Evolutionary conservation across 768 basidiomycete genomes (phyloP).

Genomic region (Calocera cornea): DNA sequence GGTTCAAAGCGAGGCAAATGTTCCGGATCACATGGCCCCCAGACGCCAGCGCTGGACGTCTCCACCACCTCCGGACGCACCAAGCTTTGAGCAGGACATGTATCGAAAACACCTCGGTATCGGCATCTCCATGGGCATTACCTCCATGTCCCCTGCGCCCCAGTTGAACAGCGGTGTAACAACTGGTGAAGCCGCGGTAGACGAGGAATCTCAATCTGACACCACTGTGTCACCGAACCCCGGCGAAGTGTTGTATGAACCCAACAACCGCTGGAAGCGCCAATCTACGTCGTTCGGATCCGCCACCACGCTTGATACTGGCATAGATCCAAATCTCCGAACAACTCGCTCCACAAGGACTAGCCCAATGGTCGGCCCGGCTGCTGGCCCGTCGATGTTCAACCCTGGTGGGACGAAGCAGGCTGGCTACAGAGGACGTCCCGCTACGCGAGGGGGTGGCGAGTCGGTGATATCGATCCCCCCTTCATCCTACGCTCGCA

Average conservation of each 20-base stretch:
- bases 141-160: neutral
- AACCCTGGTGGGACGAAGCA: neutral
- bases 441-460: neutral
- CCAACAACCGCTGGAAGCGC: neutral
- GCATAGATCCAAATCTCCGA: neutral
- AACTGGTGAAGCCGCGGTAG: neutral
- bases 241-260: neutral
- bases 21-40: slow-evolving; percentile 69
- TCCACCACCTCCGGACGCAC: slow-evolving; percentile 65
- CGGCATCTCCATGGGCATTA: slow-evolving; percentile 44
- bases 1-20: neutral
- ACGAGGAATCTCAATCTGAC: neutral
- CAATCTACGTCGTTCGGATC: neutral
- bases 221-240: neutral
- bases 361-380: neutral
- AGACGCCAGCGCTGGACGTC: slow-evolving; percentile 73
- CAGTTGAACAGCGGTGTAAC: neutral
- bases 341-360: neutral
- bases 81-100: slow-evolving; percentile 46
- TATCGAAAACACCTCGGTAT: slow-evolving; percentile 57
- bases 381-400: neutral
- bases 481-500: neutral
- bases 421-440: neutral
- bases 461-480: neutral
- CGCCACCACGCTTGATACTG: neutral